Evolutionary conservation across 2,329 filamentous ascomycete species (phyloP), one percentile per base, ranked within the genome.

Genomic region (Ceratocystis smalleyi): DNA sequence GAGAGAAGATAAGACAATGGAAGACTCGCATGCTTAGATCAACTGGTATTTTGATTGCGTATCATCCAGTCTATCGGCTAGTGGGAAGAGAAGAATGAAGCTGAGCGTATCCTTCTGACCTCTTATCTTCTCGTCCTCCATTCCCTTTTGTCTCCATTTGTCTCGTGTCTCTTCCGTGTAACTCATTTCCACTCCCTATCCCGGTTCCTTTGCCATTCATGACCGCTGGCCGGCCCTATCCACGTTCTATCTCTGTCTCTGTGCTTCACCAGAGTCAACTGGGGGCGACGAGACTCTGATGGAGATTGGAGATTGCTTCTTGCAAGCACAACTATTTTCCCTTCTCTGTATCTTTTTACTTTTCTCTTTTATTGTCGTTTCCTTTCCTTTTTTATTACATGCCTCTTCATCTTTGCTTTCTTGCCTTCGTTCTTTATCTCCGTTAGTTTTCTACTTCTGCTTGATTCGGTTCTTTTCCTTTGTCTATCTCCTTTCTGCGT

Each of bases 131-230:
- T 22, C n/a, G 7, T 49, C 5, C 69, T 68, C 71, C 69, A 68
- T 68, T 70, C 73, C 67, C 68, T 68, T 70, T 70, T 71, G 68
- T 70, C 68, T 69, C 66, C 64, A 66, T 71, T 69, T 70, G 70
- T 70, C 66, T 63, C 69, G 69, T 68, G 68, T 67, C 65, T 61
- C 64, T 68, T 69, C 17, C 43, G 43, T 10, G 43, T 47, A 2
- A 10, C 35, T 40, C 35, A 12, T 40, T 32, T 32, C 5, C n/a
- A n/a, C 10, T 8, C 19, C 45, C 19, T 19, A 22, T 8, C 17
- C 5, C 10, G 45, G 45, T 47, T 22, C 17, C 5, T 47, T 47
- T 47, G 45, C 43, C 43, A 47, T 19, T 47, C 43, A 47, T 10
- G 5, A 47, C 43, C 47, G 47, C 47, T 51, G 47, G 47, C 47